Evolutionary conservation across 2,329 filamentous ascomycete genomes (phyloP).

Genomic region (Colletotrichum neosansevieriae): DNA sequence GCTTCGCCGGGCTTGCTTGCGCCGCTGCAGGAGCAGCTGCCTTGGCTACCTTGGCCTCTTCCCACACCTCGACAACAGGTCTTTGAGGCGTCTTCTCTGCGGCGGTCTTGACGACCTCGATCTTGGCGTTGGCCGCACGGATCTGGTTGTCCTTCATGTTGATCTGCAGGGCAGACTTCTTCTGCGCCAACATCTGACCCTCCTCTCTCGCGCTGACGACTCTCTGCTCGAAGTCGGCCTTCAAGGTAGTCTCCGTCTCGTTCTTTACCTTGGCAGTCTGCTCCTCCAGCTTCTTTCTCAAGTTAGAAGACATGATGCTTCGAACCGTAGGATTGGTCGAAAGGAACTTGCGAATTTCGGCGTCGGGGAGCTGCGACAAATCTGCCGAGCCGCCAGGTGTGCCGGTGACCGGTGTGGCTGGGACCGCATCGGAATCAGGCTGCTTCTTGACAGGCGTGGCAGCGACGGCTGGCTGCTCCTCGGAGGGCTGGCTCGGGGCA

Average conservation of each 20-base stretch:
- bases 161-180: constrained; percentile 79
- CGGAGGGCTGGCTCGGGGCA: constrained; percentile 41
- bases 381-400: constrained; percentile 49
- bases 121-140: constrained; percentile 74
- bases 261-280: constrained; percentile 72
- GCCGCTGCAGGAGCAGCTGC: constrained; percentile 38
- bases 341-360: constrained; percentile 68
- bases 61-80: constrained; percentile 89
- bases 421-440: constrained; percentile 45
- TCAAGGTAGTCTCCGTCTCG: constrained; percentile 62
- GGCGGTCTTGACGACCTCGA: constrained; percentile 83
- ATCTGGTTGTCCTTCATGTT: constrained; percentile 83
- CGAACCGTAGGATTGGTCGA: constrained; percentile 68
- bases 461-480: constrained; percentile 44
- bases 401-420: constrained; percentile 52
- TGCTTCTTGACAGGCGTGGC: constrained; percentile 58
- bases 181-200: constrained; percentile 78
- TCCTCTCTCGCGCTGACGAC: constrained; percentile 67
- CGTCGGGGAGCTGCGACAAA: constrained; percentile 64
- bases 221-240: constrained; percentile 65
- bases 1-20: constrained; percentile 41
- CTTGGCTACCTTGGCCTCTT: constrained; percentile 72
- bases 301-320: constrained; percentile 69
- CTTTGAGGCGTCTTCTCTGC: constrained; percentile 87
- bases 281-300: constrained; percentile 77